Base-by-base conservation (phyloP, 768 basidiomycete species). In the Aureoboletus auriporus region DNA sequence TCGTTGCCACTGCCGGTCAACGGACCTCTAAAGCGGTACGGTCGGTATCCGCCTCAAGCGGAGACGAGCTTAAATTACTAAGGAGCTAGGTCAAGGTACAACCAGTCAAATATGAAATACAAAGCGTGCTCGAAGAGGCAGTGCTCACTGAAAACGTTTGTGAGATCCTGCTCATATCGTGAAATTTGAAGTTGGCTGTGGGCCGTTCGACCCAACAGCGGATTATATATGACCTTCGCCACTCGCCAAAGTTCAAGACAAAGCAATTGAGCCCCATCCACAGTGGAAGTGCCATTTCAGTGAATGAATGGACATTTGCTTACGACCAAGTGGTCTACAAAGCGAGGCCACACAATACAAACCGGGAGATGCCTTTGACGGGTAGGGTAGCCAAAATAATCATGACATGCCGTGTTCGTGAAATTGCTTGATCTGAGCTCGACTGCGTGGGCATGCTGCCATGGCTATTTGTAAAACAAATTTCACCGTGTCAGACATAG, bases 101-200 rank as follows among this genome's bases (percentile, higher is more conserved):
- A 41, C 45, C 34, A 49, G 33, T 16, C 28, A 37, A 17, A 11
- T 23, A 17, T 5, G 31, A 41, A n/a, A 38, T 23, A 17, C 6
- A 29, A 39, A n/a, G 35, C 34, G 9, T 14, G 4, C 33, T 17
- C 5, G 26, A 38, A 13, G 6, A 28, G 37, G 39, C 4, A 40
- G 37, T 46, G 37, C 65, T 61, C 37, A 69, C 65, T 43, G 58
- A 67, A 49, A 58, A 47, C 6, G 55, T 62, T 52, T 62, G 59
- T 1, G 67, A 67, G 55, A 65, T 50, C 62, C 60, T 62, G 64
- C 65, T 59, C 67, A 65, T 67, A 20, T 28, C 29, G n/a, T 23
- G 10, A 13, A 28, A 13, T 36, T 44, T 45, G 20, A 48, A 33
- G 23, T 10, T 47, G 8, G 27, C 36, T 30, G 29, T 35, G 41